phyloP scores from a whole-genome alignment of 495 filamentous ascomycete species.

The Penicillium silybi region DNA sequence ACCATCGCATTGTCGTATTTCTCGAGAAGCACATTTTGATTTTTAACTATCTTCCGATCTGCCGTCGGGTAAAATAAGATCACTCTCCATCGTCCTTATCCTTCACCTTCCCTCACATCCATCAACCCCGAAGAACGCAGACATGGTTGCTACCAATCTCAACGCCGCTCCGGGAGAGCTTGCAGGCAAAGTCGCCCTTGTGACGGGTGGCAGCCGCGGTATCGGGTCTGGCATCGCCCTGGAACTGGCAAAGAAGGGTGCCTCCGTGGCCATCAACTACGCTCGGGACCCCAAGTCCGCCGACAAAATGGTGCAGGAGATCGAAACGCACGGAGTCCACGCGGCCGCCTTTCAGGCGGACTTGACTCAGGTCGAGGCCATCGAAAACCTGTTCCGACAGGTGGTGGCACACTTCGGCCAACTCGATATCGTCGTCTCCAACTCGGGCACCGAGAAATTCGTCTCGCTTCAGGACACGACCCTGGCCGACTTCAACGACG shows the following conservation, averaged over 20 bases:
- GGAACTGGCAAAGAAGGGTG: slow-evolving; percentile 69
- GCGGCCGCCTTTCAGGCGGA: slow-evolving; percentile 73
- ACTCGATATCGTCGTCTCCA: slow-evolving; percentile 67
- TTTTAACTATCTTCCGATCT: neutral
- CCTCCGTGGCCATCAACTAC: slow-evolving; percentile 76
- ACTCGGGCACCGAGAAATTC: slow-evolving; percentile 52
- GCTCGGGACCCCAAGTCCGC: slow-evolving; percentile 58
- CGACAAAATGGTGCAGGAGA: slow-evolving; percentile 58
- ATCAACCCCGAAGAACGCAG: neutral
- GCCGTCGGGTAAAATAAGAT: neutral
- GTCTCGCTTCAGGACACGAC: slow-evolving; percentile 61
- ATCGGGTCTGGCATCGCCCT: slow-evolving; percentile 74
- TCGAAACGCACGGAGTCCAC: slow-evolving; percentile 54
- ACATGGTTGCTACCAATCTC: slow-evolving; percentile 22
- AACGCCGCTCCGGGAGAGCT: slow-evolving; percentile 28
- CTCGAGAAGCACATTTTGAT: neutral
- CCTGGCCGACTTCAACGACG: slow-evolving; percentile 68
- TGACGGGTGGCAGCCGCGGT: slow-evolving; percentile 69
- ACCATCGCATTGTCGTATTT: neutral
- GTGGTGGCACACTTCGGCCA: slow-evolving; percentile 64
- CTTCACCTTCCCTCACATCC: neutral
- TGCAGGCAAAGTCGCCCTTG: slow-evolving; percentile 65
- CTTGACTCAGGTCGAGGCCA: slow-evolving; percentile 62
- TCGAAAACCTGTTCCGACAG: slow-evolving; percentile 58
- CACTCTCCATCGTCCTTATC: neutral